Base-by-base conservation (phyloP, 2,329 filamentous ascomycete species). In the Pestalotiopsis sp. region DNA sequence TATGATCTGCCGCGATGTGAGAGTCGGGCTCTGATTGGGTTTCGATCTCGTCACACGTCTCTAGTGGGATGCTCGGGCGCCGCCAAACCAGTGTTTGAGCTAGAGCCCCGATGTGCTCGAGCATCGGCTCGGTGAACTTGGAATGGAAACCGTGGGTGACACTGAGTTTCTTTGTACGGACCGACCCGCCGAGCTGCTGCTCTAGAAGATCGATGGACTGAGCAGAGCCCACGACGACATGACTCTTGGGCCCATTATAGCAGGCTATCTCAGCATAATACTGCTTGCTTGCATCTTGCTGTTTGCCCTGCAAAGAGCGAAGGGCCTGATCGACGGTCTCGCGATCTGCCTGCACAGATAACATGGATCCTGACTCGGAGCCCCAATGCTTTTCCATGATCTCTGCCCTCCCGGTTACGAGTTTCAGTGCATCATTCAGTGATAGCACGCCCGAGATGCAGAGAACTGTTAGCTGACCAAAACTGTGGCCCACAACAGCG, bases 401-500 rank as follows among this genome's bases (percentile, higher is more conserved):
- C 5, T 9, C 2, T 9, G 67, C 67, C 13, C 67, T 23, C 5
- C 62, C 67, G 6, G 62, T 12, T 7, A 69, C 56, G 31, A 69
- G n/a, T 20, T 39, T 38, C 38, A 66, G 14, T 3, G 62, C 67
- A n/a, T 69, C 67, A 17, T 38, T 17, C 7, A 69, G 62, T 1
- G 63, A 61, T 3, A 66, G 27, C 4, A 41, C 39, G 2, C 58
- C 64, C 12, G 41, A 56, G 13, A 63, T 58, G 63, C 58, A 56
- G 4, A 63, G 17, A 1, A 81, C 81, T 0, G 80, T 79, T 4
- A 84, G 73, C 71, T 84, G 78, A 2, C 83, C 82, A 39, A 83
- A 81, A 69, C 78, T 81, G 70, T 84, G 81, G 1, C 82, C 82
- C 1, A 83, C 74, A 0, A 81, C 71, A 11, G 72, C 75, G 3